Evolutionary conservation across 306 rosid species (phyloP).

Genomic region (Malus orientalis): DNA sequence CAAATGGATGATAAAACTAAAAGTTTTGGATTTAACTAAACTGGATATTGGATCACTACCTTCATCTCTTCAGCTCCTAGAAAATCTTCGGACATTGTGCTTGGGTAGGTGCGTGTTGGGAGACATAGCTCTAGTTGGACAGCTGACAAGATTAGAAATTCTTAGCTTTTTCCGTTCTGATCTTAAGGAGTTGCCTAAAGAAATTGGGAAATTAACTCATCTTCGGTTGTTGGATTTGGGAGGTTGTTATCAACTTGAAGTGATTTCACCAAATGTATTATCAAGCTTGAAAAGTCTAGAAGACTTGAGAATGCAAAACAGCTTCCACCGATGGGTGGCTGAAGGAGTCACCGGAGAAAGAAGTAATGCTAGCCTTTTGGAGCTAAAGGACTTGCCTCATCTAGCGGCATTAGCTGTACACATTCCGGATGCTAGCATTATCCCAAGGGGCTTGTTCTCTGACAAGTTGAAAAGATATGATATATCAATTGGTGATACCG

Average conservation of each 20-base stretch:
- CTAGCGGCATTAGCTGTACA: constrained; percentile 20
- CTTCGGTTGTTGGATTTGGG: constrained; percentile 32
- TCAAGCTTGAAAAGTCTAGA: constrained; percentile 26
- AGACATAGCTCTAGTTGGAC: constrained; percentile 19
- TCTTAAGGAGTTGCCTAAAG: constrained; percentile 16
- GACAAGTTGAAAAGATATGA: constrained; percentile 11
- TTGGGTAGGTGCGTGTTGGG: constrained; percentile 17
- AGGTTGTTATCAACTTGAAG: constrained; percentile 23
- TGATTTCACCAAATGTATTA: constrained; percentile 19
- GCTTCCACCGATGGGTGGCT: constrained; percentile 17
- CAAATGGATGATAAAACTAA: background rate
- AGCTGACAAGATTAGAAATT: constrained; percentile 28
- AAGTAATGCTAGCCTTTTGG: constrained; percentile 17
- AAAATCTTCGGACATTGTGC: constrained; percentile 23
- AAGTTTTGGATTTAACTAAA: constrained; percentile 2
- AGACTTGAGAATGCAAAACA: constrained; percentile 26
- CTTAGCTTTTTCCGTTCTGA: constrained; percentile 28
- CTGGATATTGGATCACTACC: background rate
- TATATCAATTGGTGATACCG: constrained; percentile 18
- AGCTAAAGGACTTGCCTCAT: constrained; percentile 17
- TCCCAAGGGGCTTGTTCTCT: constrained; percentile 18
- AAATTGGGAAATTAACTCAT: constrained; percentile 20
- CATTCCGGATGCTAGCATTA: background rate
- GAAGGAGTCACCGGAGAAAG: background rate
- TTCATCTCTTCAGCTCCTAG: background rate